Percentiles rank a stretch among this genome's conserved stretches.
Conservation (phyloP, 805 yeast genomes). For the Suhomyces sp. region DNA sequence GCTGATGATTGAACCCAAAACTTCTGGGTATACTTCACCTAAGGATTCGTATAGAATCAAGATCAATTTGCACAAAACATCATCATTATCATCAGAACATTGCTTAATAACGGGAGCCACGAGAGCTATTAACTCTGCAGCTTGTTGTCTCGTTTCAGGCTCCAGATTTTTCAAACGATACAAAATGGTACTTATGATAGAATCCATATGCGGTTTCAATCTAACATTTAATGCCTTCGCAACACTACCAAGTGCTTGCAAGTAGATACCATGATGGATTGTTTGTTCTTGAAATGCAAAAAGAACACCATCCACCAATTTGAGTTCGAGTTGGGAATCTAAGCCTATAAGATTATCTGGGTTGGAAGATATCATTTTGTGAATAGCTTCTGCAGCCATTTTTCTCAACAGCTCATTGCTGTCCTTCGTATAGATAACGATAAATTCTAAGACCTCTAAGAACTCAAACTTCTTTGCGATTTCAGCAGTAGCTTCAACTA, state of each 20-base stretch:
- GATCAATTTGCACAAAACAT: conserved; percentile 63
- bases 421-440: conserved; percentile 67
- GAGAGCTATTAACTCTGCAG: conserved; percentile 72
- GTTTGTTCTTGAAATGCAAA: conserved; percentile 81
- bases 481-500: conserved; percentile 68
- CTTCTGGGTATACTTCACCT: conserved; percentile 95
- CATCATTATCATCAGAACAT: conserved; percentile 57
- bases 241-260: conserved; percentile 65
- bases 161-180: conserved; percentile 71
- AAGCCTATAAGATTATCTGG: conserved; percentile 48
- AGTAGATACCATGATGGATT: conserved; percentile 50
- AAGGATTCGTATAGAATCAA: conserved; percentile 82
- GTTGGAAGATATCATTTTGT: conserved; percentile 47
- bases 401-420: conserved; percentile 76
- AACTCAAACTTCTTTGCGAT: conserved; percentile 70
- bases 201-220: conserved; percentile 67
- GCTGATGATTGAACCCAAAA: conserved; percentile 76
- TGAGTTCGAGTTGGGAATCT: conserved; percentile 58
- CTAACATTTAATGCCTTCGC: conserved; percentile 61
- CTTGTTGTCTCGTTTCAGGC: conserved; percentile 74
- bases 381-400: conserved; percentile 74
- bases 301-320: conserved; percentile 76
- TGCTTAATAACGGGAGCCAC: conserved; percentile 64
- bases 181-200: conserved; percentile 68
- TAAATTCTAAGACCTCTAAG: conserved; percentile 53